These are phyloP conservation scores for Rhodotorula mucilaginosa DNA, from an alignment of 1,284 basidiomycete species.

Conservation along the genomic window DNA sequence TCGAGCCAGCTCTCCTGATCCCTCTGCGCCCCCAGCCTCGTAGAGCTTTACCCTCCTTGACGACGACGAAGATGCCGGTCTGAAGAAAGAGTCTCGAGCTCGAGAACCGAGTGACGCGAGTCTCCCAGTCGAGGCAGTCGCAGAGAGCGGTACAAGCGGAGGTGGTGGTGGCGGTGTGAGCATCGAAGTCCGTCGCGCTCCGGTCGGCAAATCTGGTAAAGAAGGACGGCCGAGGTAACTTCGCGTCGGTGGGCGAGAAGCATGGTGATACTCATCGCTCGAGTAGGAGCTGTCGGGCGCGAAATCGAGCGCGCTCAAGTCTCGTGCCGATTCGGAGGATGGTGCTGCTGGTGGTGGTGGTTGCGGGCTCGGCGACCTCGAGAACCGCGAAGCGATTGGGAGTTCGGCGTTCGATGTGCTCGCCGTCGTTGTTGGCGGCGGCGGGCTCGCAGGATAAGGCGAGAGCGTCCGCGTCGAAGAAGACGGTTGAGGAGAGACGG, in stretches of 20 bases:
- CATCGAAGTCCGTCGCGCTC: background rate
- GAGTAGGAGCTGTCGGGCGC: background rate
- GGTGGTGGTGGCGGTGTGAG: background rate
- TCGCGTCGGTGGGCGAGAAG: background rate
- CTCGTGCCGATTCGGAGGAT: background rate
- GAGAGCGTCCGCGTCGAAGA: constrained; percentile 4
- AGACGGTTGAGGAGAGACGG: background rate
- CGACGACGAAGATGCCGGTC: constrained; percentile 1
- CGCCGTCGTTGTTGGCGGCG: constrained; percentile 9
- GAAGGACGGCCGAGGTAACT: constrained; percentile 3
- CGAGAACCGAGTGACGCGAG: constrained; percentile 12
- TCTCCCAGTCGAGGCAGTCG: background rate
- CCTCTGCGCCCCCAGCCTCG: background rate
- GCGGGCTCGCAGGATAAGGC: constrained; percentile 15
- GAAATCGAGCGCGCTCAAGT: background rate
- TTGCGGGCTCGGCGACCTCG: constrained; percentile 17
- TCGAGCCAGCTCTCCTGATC: constrained; percentile 45
- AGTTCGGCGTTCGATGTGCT: constrained; percentile 61
- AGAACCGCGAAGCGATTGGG: constrained; percentile 85
- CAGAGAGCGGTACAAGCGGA: background rate
- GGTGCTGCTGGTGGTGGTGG: background rate
- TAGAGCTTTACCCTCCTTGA: background rate
- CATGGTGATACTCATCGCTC: background rate
- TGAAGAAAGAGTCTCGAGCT: constrained; percentile 6
- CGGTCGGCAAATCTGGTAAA: constrained; percentile 1